phyloP scores from a whole-genome alignment of 2,329 filamentous ascomycete species.

The Aciculosporium take region DNA sequence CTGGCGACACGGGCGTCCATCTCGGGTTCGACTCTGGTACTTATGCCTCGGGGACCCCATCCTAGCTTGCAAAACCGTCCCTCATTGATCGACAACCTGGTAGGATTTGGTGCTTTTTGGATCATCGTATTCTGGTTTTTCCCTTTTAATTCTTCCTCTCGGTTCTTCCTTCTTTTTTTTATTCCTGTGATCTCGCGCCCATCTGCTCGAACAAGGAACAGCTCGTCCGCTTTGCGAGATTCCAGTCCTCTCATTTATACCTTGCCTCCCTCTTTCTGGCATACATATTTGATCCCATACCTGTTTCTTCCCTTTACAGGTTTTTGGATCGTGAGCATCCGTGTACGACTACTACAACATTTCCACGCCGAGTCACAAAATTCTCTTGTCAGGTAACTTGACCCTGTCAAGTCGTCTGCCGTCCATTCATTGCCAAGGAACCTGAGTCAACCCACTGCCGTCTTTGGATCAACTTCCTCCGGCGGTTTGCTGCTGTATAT shows the following conservation, averaged over 20 bases:
- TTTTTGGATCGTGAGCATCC: slow-evolving; percentile 6
- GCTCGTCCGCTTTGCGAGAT: slow-evolving; percentile 18
- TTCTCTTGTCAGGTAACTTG: slow-evolving; percentile 4
- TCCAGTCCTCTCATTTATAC: slow-evolving; percentile 28
- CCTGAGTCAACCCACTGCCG: slow-evolving; percentile 8
- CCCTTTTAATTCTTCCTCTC: slow-evolving; percentile 20
- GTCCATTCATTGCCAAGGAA: slow-evolving; percentile 28
- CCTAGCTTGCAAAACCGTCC: slow-evolving; percentile 17
- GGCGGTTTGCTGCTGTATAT: slow-evolving; percentile 7
- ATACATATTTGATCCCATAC: not conserved
- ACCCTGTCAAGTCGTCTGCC: slow-evolving; percentile 15
- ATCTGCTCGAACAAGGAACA: slow-evolving; percentile 25
- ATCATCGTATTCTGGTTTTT: slow-evolving; percentile 30
- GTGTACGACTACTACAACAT: slow-evolving; percentile 15
- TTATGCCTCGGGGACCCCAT: slow-evolving; percentile 34
- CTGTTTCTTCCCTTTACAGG: not conserved
- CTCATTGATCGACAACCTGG: slow-evolving; percentile 33
- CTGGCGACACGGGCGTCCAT: slow-evolving; percentile 21
- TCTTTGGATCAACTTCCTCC: slow-evolving; percentile 4
- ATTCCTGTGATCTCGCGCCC: slow-evolving; percentile 14
- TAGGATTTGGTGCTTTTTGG: slow-evolving; percentile 26
- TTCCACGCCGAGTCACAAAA: slow-evolving; percentile 16
- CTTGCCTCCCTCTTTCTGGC: slow-evolving; percentile 3
- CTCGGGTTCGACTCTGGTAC: slow-evolving; percentile 29
- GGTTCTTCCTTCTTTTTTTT: slow-evolving; percentile 36